Percentiles rank a stretch among this genome's conserved stretches.
Conservation (phyloP, 306 rosid species). For the Quercus alba region DNA sequence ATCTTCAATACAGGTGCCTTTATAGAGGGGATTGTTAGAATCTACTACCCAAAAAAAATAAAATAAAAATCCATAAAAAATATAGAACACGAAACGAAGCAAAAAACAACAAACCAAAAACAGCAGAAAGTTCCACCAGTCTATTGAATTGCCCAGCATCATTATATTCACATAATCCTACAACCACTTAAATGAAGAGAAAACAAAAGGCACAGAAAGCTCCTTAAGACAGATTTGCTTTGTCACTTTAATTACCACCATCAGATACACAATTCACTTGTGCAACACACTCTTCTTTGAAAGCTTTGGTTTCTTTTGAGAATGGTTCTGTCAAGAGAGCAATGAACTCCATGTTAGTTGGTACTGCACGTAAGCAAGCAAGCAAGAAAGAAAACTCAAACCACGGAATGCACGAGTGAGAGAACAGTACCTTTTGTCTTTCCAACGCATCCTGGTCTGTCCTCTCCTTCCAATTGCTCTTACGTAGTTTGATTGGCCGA, state of each 20-base stretch:
- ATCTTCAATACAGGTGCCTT: no score
- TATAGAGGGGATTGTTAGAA: no score
- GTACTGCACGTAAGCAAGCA: not conserved
- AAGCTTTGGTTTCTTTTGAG: slow-evolving; percentile 66
- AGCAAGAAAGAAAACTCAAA: not conserved
- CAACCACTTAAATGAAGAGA: not conserved
- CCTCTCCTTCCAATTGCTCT: slow-evolving; percentile 98
- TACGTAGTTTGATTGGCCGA: slow-evolving; percentile 88
- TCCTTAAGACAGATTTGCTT: not conserved
- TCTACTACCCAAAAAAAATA: no score
- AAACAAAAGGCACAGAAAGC: not conserved
- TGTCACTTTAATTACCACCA: not conserved
- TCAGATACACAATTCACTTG: slow-evolving; percentile 49
- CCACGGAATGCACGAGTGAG: not conserved
- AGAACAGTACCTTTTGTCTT: slow-evolving; percentile 62
- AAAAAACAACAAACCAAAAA: not conserved
- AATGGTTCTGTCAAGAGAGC: slow-evolving; percentile 45
- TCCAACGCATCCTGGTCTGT: slow-evolving; percentile 70
- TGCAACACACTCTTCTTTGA: slow-evolving; percentile 79
- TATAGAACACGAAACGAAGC: not conserved
- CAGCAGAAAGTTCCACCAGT: not conserved
- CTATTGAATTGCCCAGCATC: not conserved
- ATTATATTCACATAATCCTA: not conserved
- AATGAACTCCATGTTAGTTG: not conserved
- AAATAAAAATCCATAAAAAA: not conserved